Conservation (phyloP, 192 early-diverging fungal genomes). For the Backusella australiensis region DNA sequence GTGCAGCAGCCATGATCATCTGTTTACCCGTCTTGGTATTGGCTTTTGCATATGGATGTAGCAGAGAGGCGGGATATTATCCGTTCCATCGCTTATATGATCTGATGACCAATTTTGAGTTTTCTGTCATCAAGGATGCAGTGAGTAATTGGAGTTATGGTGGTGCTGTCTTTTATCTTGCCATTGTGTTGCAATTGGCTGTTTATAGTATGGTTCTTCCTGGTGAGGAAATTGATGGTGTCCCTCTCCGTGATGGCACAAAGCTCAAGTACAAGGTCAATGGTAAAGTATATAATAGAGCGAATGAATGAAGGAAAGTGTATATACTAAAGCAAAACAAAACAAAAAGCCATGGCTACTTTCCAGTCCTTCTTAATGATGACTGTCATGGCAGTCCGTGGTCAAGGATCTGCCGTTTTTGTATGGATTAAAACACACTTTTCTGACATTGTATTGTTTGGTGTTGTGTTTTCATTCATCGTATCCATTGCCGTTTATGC, state of each 20-base stretch:
- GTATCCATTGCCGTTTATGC: slow-evolving; percentile 72
- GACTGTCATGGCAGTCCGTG: slow-evolving; percentile 36
- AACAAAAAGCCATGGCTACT: slow-evolving; percentile 9
- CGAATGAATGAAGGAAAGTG: not conserved
- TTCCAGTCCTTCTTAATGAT: slow-evolving; percentile 61
- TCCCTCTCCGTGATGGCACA: slow-evolving; percentile 65
- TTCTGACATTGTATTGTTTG: slow-evolving; percentile 68
- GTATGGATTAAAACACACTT: slow-evolving; percentile 81
- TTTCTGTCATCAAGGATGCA: not conserved
- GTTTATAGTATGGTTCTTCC: slow-evolving; percentile 42
- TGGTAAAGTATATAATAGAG: slow-evolving; percentile 33
- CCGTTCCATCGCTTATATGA: slow-evolving; percentile 31
- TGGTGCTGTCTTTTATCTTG: slow-evolving; percentile 54
- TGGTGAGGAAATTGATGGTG: slow-evolving; percentile 57
- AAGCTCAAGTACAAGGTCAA: slow-evolving; percentile 85
- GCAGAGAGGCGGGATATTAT: slow-evolving; percentile 52
- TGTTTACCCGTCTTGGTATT: slow-evolving; percentile 43
- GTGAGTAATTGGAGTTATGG: slow-evolving; percentile 41
- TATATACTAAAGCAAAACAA: not conserved
- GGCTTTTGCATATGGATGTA: slow-evolving; percentile 45
- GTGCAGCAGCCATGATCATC: slow-evolving; percentile 55
- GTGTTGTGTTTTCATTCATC: slow-evolving; percentile 58
- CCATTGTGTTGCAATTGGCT: slow-evolving; percentile 25
- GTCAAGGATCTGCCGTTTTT: slow-evolving; percentile 59
- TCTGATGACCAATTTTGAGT: not conserved